Percentiles rank a stretch among this genome's conserved stretches.
Evolutionary conservation across 345 rosid species (phyloP).

Genomic region (Moricandia arvensis): DNA sequence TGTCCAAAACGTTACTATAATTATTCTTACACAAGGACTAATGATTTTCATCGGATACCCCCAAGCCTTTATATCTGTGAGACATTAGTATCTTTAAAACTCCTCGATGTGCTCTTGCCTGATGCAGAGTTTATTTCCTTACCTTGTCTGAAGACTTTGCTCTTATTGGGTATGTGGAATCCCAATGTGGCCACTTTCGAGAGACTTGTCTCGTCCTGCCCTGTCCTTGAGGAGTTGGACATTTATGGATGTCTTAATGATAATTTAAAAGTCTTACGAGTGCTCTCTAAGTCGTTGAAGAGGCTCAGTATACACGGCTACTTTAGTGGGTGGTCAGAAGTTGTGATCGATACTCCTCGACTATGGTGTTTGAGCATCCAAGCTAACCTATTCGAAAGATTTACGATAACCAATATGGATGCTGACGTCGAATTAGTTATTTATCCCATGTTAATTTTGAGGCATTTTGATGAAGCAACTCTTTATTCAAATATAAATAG

Average conservation of each 20-base stretch:
- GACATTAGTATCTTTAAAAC: background rate
- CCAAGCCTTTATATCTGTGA: background rate
- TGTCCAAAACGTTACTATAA: background rate
- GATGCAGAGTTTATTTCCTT: background rate
- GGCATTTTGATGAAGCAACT: background rate
- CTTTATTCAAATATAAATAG: background rate
- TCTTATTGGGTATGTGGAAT: background rate
- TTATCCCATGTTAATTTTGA: background rate
- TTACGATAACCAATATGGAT: background rate
- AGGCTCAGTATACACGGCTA: background rate
- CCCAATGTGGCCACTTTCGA: background rate
- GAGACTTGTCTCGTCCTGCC: conserved; percentile 11
- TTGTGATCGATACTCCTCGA: background rate
- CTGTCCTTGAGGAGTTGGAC: background rate
- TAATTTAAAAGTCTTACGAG: background rate
- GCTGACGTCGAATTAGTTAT: background rate
- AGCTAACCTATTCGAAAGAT: background rate
- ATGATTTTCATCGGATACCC: background rate
- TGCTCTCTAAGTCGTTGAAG: background rate
- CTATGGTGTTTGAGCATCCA: background rate
- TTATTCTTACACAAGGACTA: background rate
- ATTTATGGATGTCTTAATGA: background rate
- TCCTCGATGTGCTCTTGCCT: background rate
- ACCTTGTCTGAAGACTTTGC: background rate
- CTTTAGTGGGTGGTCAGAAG: background rate